A percentile compares a stretch with the other conserved stretches of the same genome.
These are phyloP conservation scores for Pythium sukuiense DNA, from an alignment of 352 stramenopile genomes.

Conservation along the genomic window DNA sequence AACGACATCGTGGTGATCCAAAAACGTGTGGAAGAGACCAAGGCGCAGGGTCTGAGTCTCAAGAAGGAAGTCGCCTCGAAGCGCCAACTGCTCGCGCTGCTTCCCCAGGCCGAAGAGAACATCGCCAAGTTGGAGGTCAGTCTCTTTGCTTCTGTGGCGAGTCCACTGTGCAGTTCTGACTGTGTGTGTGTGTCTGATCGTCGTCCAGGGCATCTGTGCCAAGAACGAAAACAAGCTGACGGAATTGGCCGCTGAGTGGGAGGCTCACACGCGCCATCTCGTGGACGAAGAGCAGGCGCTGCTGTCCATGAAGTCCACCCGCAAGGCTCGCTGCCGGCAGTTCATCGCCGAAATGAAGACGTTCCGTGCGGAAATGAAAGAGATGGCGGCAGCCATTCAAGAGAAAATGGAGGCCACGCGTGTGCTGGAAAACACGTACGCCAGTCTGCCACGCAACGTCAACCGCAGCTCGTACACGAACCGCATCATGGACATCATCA, in stretches of 20 bases:
- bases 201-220: conserved; percentile 43
- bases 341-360: conserved; percentile 70
- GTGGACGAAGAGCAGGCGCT: conserved; percentile 48
- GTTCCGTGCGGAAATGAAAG: conserved; percentile 63
- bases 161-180: background rate
- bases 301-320: conserved; percentile 42
- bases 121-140: conserved; percentile 64
- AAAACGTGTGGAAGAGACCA: conserved; percentile 29
- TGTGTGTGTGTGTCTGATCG: background rate
- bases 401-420: conserved; percentile 64
- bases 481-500: conserved; percentile 91
- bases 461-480: conserved; percentile 85
- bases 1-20: conserved; percentile 13
- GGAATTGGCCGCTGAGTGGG: conserved; percentile 55
- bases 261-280: conserved; percentile 43
- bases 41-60: conserved; percentile 33
- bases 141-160: background rate
- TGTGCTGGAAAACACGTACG: conserved; percentile 57
- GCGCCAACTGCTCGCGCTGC: conserved; percentile 57
- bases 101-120: conserved; percentile 65
- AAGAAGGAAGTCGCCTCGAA: conserved; percentile 50
- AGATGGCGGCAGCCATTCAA: conserved; percentile 61
- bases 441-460: conserved; percentile 45
- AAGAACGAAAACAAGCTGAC: conserved; percentile 51
- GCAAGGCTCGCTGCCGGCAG: conserved; percentile 53